Evolutionary conservation across 257 asterid species (phyloP), one percentile per base, ranked within the genome.

Genomic region (Gentiana straminea): DNA sequence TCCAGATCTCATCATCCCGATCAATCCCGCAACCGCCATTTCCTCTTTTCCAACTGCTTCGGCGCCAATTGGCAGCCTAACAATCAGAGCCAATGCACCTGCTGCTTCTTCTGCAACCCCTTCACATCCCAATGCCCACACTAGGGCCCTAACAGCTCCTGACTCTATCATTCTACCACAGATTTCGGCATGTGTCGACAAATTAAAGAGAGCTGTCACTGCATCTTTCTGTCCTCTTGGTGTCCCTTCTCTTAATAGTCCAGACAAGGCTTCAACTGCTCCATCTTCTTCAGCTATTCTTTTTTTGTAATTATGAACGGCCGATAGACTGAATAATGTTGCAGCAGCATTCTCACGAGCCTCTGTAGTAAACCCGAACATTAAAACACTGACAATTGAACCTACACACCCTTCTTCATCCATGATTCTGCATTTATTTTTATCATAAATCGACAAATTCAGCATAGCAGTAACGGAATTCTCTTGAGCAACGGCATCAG

Each of bases 331-430:
- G 79, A 90, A 90, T 54, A 90, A 50, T 0, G 96, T 90, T 0
- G 98, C 98, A 4, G 98, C 98, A 7, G 98, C 94, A 43, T 90
- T 90, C 73, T 90, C 98, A 66, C 84, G 75, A 4, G 96, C 89
- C 68, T 90, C 98, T 0, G 83, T 81, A 3, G 94, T 86, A 77
- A 53, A 82, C 50, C 96, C 98, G 2, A 71, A 43, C 58, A 73
- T 79, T 51, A 90, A 70, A 57, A 90, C 96, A 33, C 73, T 74
- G 35, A 86, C 94, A 2, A 90, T 80, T 3, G 89, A 62, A 5
- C 73, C 64, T 45, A 86, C 64, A 62, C 98, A 84, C n/a, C 94
- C 96, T 57, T 77, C 82, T 32, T 77, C 94, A 36, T 86, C 88
- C 87, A 84, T 79, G 6, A 90, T 90, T 55, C 78, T 70, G 65